A percentile compares a stretch with the other conserved stretches of the same genome.
Evolutionary conservation across 306 rosid species (phyloP).

Genomic region (Prinsepia uniflora): DNA sequence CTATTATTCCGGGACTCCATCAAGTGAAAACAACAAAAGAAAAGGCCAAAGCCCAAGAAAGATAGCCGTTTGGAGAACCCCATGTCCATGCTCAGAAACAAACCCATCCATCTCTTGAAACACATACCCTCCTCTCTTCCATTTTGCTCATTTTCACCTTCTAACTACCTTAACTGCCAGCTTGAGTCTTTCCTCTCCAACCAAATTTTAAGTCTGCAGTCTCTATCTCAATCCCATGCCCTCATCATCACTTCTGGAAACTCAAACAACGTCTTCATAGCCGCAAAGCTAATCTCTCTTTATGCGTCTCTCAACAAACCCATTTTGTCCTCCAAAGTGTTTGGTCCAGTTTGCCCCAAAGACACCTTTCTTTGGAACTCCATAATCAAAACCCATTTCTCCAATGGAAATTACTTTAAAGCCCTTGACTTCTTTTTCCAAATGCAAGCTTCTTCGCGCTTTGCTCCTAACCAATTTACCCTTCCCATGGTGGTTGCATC

Average conservation of each 20-base stretch:
- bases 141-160: conserved; percentile 15
- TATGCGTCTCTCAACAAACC: conserved; percentile 48
- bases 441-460: conserved; percentile 50
- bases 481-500: conserved; percentile 55
- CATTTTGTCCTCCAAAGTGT: conserved; percentile 35
- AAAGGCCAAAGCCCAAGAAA: background rate
- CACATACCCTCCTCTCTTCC: conserved; percentile 20
- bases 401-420: conserved; percentile 34
- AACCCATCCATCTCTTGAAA: conserved; percentile 12
- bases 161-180: conserved; percentile 18
- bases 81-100: conserved; percentile 5
- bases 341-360: conserved; percentile 39
- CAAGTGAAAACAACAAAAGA: too few relatives aligned
- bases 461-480: conserved; percentile 50
- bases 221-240: conserved; percentile 57
- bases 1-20: too few relatives aligned
- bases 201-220: conserved; percentile 33
- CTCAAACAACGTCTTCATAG: conserved; percentile 61
- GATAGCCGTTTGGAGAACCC: background rate
- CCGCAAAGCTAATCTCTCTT: conserved; percentile 67
- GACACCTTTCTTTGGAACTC: conserved; percentile 73
- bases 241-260: conserved; percentile 60
- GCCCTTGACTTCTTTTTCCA: conserved; percentile 43
- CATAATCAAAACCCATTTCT: conserved; percentile 64
- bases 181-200: conserved; percentile 42